A percentile compares a stretch with the other conserved stretches of the same genome.
These are phyloP conservation scores for Suhomyces sp. DNA, from an alignment of 805 yeast species.

Conservation along the genomic window DNA sequence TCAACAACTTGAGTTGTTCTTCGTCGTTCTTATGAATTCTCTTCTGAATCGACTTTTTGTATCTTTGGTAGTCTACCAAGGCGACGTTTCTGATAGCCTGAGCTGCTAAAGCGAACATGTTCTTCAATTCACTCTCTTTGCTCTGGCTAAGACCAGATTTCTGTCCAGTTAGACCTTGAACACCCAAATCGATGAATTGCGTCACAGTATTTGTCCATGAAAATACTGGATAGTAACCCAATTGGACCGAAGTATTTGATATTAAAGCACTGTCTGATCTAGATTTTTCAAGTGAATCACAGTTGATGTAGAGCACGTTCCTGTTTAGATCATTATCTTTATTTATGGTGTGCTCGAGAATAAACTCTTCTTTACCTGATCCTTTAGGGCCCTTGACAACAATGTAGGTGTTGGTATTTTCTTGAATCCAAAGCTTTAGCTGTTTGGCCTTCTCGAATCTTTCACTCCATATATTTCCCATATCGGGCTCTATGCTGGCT, in stretches of 20 bases:
- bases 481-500: slow-evolving; percentile 9
- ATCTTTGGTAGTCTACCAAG: slow-evolving; percentile 27
- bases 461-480: slow-evolving; percentile 61
- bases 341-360: slow-evolving; percentile 61
- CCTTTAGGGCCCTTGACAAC: slow-evolving; percentile 92
- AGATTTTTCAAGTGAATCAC: slow-evolving; percentile 70
- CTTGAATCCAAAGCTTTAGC: slow-evolving; percentile 74
- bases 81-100: slow-evolving; percentile 72
- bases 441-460: slow-evolving; percentile 66
- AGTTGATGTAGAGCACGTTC: slow-evolving; percentile 69
- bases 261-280: slow-evolving; percentile 71
- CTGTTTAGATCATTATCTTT: slow-evolving; percentile 41
- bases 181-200: slow-evolving; percentile 75
- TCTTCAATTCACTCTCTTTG: slow-evolving; percentile 75
- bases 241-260: slow-evolving; percentile 62
- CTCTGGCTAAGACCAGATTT: slow-evolving; percentile 86
- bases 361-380: slow-evolving; percentile 84
- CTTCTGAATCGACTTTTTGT: slow-evolving; percentile 21
- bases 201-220: slow-evolving; percentile 87
- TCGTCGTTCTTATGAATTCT: slow-evolving; percentile 20
- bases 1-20: slow-evolving; percentile 35
- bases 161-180: slow-evolving; percentile 90
- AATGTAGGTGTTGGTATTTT: slow-evolving; percentile 86
- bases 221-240: slow-evolving; percentile 92
- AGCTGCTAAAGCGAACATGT: slow-evolving; percentile 69